Evolutionary conservation across 2,329 filamentous ascomycete genomes (phyloP).

Genomic region (Laburnicola sp.): DNA sequence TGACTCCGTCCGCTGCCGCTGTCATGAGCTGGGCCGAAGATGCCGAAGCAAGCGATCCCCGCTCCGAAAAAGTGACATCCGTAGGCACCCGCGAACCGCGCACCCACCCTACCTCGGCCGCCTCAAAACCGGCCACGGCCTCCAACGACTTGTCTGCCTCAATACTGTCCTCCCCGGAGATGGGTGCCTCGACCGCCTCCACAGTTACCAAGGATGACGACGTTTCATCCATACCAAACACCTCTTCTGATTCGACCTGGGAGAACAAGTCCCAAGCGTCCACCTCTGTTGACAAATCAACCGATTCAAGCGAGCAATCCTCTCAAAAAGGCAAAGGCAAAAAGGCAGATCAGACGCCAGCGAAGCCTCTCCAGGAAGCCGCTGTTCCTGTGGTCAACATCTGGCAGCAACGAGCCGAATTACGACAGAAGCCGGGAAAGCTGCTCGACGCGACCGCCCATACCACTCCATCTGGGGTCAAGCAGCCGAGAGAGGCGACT

Average conservation of each 20-base stretch:
- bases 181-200: constrained; percentile 57
- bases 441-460: constrained; percentile 23
- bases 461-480: constrained; percentile 17
- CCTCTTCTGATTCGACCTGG: constrained; percentile 67
- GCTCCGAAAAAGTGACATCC: constrained; percentile 32
- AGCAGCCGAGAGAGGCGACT: constrained; percentile 29
- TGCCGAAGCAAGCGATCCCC: constrained; percentile 46
- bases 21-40: constrained; percentile 54
- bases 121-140: constrained; percentile 18
- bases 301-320: constrained; percentile 53
- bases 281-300: constrained; percentile 66
- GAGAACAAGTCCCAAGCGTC: constrained; percentile 66
- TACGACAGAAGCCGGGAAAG: constrained; percentile 46
- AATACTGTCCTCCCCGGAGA: constrained; percentile 56
- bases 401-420: constrained; percentile 78
- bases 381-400: constrained; percentile 82
- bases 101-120: too few species aligned
- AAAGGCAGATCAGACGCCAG: constrained; percentile 39
- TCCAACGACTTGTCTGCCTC: constrained; percentile 25
- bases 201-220: constrained; percentile 63
- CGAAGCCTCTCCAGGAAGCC: constrained; percentile 73
- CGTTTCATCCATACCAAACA: constrained; percentile 63
- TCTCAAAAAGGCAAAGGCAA: constrained; percentile 57
- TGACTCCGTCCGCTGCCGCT: constrained; percentile 28
- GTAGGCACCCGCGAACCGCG: constrained; percentile 26